A percentile compares a stretch with the other conserved stretches of the same genome.
These are phyloP conservation scores for Paramecium tetraurelia DNA, from an alignment of 73 alveolate genomes.

Conservation along the genomic window DNA sequence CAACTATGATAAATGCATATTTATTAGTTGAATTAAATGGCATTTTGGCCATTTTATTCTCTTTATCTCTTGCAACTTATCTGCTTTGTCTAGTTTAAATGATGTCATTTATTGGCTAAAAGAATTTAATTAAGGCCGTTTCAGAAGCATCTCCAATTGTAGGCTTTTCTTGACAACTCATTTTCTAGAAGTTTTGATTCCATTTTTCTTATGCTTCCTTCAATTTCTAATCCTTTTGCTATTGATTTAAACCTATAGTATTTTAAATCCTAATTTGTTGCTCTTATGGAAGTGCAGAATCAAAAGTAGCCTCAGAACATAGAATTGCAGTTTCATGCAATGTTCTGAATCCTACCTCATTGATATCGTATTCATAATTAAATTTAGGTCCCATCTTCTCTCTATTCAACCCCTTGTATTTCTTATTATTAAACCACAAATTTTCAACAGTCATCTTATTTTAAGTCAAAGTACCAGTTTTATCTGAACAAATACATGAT, in stretches of 20 bases:
- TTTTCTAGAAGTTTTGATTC: not conserved
- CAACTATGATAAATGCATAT: conserved; percentile 64
- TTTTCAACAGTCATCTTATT: conserved; percentile 67
- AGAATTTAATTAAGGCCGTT: conserved; percentile 90
- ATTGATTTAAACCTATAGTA: not conserved
- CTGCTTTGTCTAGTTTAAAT: conserved; percentile 57
- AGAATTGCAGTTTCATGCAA: not conserved
- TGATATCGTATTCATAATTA: not conserved
- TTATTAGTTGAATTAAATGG: conserved; percentile 69
- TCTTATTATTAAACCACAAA: conserved; percentile 66
- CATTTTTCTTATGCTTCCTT: not conserved
- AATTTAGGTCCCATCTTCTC: not conserved
- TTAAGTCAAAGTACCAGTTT: conserved; percentile 74
- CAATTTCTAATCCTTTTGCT: not conserved
- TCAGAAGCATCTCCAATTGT: conserved; percentile 92
- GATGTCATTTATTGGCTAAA: conserved; percentile 81
- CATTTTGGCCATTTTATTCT: conserved; percentile 67
- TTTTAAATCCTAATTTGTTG: not conserved
- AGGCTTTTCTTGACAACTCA: not conserved
- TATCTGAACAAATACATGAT: conserved; percentile 69
- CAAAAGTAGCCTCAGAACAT: conserved; percentile 29
- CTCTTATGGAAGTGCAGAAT: conserved; percentile 44
- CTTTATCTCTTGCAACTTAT: conserved; percentile 66
- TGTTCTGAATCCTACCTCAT: not conserved
- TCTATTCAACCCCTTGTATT: not conserved